Conservation (phyloP, 805 yeast genomes). For the Yamadazyma kitorensis region DNA sequence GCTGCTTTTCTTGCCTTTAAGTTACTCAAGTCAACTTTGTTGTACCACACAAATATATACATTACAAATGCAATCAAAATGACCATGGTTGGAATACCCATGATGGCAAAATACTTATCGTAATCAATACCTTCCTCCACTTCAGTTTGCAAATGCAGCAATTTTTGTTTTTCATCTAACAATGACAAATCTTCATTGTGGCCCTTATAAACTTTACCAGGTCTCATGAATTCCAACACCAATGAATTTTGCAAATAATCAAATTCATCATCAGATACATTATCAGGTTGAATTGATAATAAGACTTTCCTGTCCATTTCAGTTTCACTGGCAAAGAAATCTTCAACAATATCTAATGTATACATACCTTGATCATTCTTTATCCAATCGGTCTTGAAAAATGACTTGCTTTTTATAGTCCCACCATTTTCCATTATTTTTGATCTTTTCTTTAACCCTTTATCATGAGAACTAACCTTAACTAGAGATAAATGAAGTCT, state of each 20-base stretch:
- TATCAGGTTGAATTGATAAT: conserved; percentile 72
- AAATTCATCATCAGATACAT: conserved; percentile 63
- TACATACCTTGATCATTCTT: conserved; percentile 56
- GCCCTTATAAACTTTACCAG: conserved; percentile 52
- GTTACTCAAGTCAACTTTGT: conserved; percentile 46
- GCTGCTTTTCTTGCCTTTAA: conserved; percentile 28
- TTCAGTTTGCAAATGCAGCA: conserved; percentile 21
- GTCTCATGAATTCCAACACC: conserved; percentile 47
- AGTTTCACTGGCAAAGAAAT: conserved; percentile 51
- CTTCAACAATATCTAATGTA: conserved; percentile 58
- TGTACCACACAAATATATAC: conserved; percentile 61
- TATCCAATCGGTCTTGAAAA: conserved; percentile 74
- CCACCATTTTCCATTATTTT: conserved; percentile 40
- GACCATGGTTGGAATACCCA: conserved; percentile 68
- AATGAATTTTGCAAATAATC: conserved; percentile 43
- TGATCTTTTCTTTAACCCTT: conserved; percentile 52
- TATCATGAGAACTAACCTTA: conserved; percentile 50
- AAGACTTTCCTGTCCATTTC: conserved; percentile 55
- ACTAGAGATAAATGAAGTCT: conserved; percentile 65
- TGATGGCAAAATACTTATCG: conserved; percentile 59
- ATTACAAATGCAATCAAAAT: conserved; percentile 56
- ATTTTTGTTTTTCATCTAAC: conserved; percentile 26
- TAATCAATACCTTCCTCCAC: conserved; percentile 49
- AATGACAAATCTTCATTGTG: conserved; percentile 41
- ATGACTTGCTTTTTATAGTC: conserved; percentile 36